phyloP scores from a whole-genome alignment of 192 early-diverging fungal genomes.

The Phlyctochytrium arcticum region DNA sequence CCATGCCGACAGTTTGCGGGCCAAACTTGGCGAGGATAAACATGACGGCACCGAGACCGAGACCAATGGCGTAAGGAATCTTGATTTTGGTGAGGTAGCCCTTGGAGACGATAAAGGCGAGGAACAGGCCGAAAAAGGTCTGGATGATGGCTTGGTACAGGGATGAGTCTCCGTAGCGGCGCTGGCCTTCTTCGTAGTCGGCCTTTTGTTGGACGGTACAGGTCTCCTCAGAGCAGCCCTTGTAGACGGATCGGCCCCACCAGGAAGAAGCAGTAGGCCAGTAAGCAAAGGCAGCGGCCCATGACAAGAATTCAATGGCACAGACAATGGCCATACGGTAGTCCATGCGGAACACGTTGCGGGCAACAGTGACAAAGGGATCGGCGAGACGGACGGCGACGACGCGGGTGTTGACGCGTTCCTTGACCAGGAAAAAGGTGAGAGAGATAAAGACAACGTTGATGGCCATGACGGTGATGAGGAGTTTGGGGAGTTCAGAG shows the following conservation, averaged over 20 bases:
- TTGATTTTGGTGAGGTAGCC: background rate
- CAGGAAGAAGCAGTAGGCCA: slow-evolving; percentile 4
- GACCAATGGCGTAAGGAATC: background rate
- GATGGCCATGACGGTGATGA: background rate
- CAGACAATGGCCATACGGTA: background rate
- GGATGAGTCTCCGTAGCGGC: background rate
- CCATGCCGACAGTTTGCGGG: background rate
- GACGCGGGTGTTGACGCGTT: background rate
- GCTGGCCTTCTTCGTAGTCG: background rate
- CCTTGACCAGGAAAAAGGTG: background rate
- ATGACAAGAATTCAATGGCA: background rate
- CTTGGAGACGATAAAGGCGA: background rate
- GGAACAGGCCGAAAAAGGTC: background rate
- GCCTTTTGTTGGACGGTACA: background rate
- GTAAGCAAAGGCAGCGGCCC: slow-evolving; percentile 7
- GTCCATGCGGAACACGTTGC: background rate
- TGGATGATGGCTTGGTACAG: slow-evolving; percentile 3
- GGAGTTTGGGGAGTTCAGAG: background rate
- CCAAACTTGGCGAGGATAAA: slow-evolving; percentile 2
- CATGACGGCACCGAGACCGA: background rate
- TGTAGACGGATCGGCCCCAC: background rate
- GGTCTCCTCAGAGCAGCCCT: background rate
- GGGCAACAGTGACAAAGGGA: background rate
- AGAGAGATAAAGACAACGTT: background rate
- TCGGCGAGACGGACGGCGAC: background rate